phyloP scores from a whole-genome alignment of 148 eudicot genomes.

The Euryodendron excelsum region DNA sequence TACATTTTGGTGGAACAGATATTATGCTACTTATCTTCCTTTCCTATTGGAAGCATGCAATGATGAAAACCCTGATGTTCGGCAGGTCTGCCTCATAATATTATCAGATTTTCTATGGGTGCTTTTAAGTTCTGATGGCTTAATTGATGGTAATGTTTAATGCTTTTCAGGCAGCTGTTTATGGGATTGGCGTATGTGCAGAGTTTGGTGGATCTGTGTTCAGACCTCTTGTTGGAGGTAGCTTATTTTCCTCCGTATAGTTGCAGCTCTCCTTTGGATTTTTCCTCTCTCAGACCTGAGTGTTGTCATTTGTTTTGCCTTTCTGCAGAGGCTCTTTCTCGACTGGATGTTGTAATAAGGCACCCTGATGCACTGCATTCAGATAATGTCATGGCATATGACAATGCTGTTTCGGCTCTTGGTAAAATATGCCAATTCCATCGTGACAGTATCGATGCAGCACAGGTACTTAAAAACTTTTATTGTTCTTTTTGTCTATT shows the following conservation, averaged over 20 bases:
- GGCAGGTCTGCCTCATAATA: conserved; percentile 51
- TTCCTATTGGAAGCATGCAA: conserved; percentile 81
- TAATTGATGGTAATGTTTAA: not conserved
- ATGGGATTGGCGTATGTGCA: conserved; percentile 94
- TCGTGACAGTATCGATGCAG: conserved; percentile 67
- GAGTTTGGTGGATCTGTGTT: conserved; percentile 79
- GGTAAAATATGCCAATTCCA: conserved; percentile 80
- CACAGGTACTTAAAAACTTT: conserved; percentile 45
- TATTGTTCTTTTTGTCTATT: not conserved
- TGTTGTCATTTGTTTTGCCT: not conserved
- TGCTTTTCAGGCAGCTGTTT: conserved; percentile 73
- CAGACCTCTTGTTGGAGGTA: conserved; percentile 75
- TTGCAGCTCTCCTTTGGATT: not conserved
- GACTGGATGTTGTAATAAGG: conserved; percentile 58
- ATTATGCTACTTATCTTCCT: conserved; percentile 73
- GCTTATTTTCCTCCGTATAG: not conserved
- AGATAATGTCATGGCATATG: conserved; percentile 81
- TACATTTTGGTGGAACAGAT: conserved; percentile 35
- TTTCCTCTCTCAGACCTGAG: not conserved
- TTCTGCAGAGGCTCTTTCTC: conserved; percentile 73
- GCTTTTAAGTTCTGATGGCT: not conserved
- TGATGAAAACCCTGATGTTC: conserved; percentile 71
- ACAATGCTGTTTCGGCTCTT: conserved; percentile 84
- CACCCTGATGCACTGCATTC: conserved; percentile 57
- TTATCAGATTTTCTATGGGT: not conserved